Conservation (phyloP, 2,329 filamentous ascomycete species). For the Meredithiella fracta region DNA sequence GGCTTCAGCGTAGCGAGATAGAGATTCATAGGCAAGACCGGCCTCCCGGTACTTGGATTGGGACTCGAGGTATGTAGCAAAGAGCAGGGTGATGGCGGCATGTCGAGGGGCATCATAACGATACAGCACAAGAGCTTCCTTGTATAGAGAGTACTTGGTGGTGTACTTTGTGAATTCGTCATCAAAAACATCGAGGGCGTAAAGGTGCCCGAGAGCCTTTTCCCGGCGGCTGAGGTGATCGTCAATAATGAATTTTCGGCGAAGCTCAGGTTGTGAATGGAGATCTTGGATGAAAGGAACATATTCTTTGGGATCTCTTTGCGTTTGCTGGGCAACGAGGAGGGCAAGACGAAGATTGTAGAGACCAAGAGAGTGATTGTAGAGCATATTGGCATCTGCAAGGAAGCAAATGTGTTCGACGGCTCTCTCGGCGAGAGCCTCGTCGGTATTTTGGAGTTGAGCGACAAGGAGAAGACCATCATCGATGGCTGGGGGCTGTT, state of each 20-base stretch:
- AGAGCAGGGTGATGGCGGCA: conserved; percentile 53
- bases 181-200: conserved; percentile 55
- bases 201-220: conserved; percentile 66
- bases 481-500: conserved; percentile 74
- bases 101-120: conserved; percentile 60
- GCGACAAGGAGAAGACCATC: conserved; percentile 69
- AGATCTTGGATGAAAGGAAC: conserved; percentile 83
- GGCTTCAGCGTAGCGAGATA: conserved; percentile 56
- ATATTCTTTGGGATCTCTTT: conserved; percentile 90
- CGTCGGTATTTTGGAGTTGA: conserved; percentile 49
- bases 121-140: conserved; percentile 60
- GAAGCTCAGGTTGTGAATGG: conserved; percentile 52
- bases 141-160: conserved; percentile 64
- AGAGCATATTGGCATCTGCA: conserved; percentile 80
- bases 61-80: conserved; percentile 60
- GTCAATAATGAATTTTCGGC: conserved; percentile 72
- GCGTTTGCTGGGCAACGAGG: conserved; percentile 84
- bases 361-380: conserved; percentile 74
- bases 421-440: conserved; percentile 65
- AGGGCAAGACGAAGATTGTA: conserved; percentile 85
- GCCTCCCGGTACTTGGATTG: conserved; percentile 71
- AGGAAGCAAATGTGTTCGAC: conserved; percentile 97
- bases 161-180: conserved; percentile 61
- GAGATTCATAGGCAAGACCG: conserved; percentile 77
- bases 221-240: conserved; percentile 61